A percentile compares a stretch with the other conserved stretches of the same genome.
phyloP scores from a whole-genome alignment of 495 filamentous ascomycete species.

The Penicillium antarcticum region DNA sequence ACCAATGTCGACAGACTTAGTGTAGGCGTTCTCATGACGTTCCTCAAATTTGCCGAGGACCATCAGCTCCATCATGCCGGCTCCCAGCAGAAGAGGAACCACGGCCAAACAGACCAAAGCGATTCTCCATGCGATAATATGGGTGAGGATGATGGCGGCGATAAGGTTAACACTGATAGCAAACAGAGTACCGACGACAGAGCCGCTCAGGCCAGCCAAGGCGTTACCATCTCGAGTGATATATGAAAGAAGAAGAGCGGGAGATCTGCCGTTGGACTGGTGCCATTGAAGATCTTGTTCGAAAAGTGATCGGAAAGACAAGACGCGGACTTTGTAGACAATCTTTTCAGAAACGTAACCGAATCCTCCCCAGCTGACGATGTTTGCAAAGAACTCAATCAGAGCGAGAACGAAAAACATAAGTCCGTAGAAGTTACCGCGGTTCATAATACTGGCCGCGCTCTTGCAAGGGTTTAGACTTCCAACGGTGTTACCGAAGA shows the following conservation, averaged over 20 bases:
- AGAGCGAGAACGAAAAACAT: constrained; percentile 52
- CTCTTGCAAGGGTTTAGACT: constrained; percentile 42
- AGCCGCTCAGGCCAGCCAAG: constrained; percentile 43
- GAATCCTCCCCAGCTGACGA: constrained; percentile 43
- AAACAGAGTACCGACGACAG: constrained; percentile 39
- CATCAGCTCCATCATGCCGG: constrained; percentile 47
- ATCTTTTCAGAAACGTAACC: constrained; percentile 48
- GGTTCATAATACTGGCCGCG: constrained; percentile 29
- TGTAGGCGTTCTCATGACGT: constrained; percentile 51
- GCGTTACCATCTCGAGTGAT: constrained; percentile 47
- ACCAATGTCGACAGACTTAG: constrained; percentile 44
- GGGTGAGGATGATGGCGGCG: constrained; percentile 33
- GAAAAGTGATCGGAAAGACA: constrained; percentile 47
- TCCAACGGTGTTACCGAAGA: constrained; percentile 51
- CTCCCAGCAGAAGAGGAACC: constrained; percentile 37
- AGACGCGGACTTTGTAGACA: constrained; percentile 40
- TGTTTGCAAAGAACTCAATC: constrained; percentile 47
- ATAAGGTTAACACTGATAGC: constrained; percentile 39
- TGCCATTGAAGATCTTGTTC: constrained; percentile 52
- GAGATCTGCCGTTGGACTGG: constrained; percentile 37
- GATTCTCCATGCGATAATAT: constrained; percentile 39
- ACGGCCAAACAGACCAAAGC: constrained; percentile 33
- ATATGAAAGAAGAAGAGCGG: constrained; percentile 38
- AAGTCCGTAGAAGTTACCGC: constrained; percentile 45
- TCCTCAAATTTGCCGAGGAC: constrained; percentile 53